Evolutionary conservation across 2,329 filamentous ascomycete genomes (phyloP), one percentile per base, ranked within the genome.

Genomic region (Cladorrhinum sp.): DNA sequence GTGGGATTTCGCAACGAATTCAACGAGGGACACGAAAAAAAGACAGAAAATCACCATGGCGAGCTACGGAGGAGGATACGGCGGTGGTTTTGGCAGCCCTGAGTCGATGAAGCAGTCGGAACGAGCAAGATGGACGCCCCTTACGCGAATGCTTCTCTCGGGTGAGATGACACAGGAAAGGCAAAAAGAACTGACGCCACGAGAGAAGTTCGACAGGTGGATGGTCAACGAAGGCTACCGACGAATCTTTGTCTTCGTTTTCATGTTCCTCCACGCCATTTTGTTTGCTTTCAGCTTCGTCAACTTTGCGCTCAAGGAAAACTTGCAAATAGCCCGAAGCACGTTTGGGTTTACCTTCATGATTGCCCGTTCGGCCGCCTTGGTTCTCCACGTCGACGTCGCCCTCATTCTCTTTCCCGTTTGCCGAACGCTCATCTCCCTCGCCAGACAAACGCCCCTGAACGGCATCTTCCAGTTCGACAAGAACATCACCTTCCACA

Each of bases 401-500:
- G 90, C 88, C 30, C 79, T 95, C 71, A 82, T 96, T 66, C 80
- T 95, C 26, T 87, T 94, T 68, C 90, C 91, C 50, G 90, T 95
- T 55, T 95, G 91, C 79, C 84, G 91, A 62, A 95, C 90, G 12
- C 83, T 95, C 68, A 92, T 95, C 71, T 95, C 90, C 57, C 83
- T 94, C 64, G 83, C 88, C 57, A 85, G 91, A 64, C 89, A 91
- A 72, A 95, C 91, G 6, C 89, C 91, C 7, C 80, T 95, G 60
- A 93, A 94, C 74, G 90, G 91, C 67, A 91, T 95, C 71, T 89
- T 96, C 67, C 91, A 92, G 68, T 92, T 95, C 75, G 90, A 92
- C 78, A 93, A 92, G 81, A 92, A 93, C 77, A 92, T 93, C 73
- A 91, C 89, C 50, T 94, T 95, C 76, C 91, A 95, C 79, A 94